Base-by-base conservation (phyloP, 2,329 filamentous ascomycete species). In the Didymella pomorum region DNA sequence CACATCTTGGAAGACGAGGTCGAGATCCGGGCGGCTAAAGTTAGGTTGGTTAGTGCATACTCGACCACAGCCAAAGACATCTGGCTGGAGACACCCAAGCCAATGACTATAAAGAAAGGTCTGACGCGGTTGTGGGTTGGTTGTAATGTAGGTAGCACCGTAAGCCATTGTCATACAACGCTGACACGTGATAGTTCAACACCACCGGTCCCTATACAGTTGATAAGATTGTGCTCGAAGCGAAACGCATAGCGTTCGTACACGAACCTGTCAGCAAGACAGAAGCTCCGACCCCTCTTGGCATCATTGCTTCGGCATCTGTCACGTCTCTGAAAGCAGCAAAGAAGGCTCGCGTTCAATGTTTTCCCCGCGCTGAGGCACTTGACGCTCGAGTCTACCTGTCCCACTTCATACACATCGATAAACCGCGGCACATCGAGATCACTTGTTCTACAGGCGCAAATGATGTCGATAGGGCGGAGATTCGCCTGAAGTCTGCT, bases 401-500 rank as follows among this genome's bases (percentile, higher is more conserved):
- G 0, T 87, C 90, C 0, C 89, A 85, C 61, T 81, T 88, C 43
- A 89, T 96, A 23, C 88, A 94, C 61, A 85, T 99, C 5, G 91
- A 96, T 72, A 88, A 88, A 65, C 88, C 89, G 67, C 91, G 91
- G 56, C 88, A 86, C 0, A 81, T 98, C 0, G 91, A 96, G 58
- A 80, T 99, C 20, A 83, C 87, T 49, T 78, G 97, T 12, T 80
- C 80, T 11, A 87, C 88, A 11, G 93, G 93, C 1, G 90, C 89
- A 84, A 96, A 97, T 71, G 77, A 87, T 2, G 80, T 87, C 42
- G 69, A 76, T 11, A 74, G 69, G 26, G 79, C 82, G 31, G 78
- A 82, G 20, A 69, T 88, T 39, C 80, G 81, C 11, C 71, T 88
- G n/a, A 81, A 82, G 56, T 82, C 86, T 47, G 84, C 82, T n/a